Evolutionary conservation across 805 yeast genomes (phyloP).

Genomic region (Zygoascus tannicola): DNA sequence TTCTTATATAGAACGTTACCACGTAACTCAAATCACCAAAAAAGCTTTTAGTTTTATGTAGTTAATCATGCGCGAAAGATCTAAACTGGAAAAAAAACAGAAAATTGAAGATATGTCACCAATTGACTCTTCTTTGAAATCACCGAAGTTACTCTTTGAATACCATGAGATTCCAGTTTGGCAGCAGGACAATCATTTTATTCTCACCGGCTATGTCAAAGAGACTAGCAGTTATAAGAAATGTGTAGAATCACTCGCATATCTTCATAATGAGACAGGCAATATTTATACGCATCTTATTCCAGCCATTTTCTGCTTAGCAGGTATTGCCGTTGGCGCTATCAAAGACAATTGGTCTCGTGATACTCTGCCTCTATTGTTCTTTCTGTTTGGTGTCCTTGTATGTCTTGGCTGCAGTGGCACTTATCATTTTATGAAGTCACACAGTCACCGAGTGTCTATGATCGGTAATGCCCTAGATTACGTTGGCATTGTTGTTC

Average conservation of each 20-base stretch:
- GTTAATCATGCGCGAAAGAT: neutral
- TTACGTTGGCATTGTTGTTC: slow-evolving; percentile 62
- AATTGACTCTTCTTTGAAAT: too few relatives aligned
- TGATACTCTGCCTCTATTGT: slow-evolving; percentile 43
- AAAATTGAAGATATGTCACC: too few relatives aligned
- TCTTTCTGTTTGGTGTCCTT: slow-evolving; percentile 50
- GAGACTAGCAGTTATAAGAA: slow-evolving; percentile 40
- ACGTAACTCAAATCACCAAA: too few relatives aligned
- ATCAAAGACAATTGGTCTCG: slow-evolving; percentile 21
- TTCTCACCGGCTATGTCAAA: slow-evolving; percentile 53
- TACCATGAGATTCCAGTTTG: slow-evolving; percentile 58
- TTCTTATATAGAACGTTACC: too few relatives aligned
- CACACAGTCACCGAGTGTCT: slow-evolving; percentile 50
- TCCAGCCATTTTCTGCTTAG: slow-evolving; percentile 24
- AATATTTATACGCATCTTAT: slow-evolving; percentile 59
- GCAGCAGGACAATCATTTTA: slow-evolving; percentile 68
- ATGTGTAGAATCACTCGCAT: slow-evolving; percentile 42
- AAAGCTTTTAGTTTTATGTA: neutral
- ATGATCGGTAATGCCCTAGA: slow-evolving; percentile 60
- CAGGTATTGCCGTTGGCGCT: slow-evolving; percentile 15
- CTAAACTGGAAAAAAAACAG: neutral
- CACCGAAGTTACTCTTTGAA: neutral
- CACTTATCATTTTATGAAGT: slow-evolving; percentile 55
- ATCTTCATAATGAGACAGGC: slow-evolving; percentile 61
- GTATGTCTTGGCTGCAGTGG: slow-evolving; percentile 56